phyloP scores from a whole-genome alignment of 192 early-diverging fungal genomes.

The Linnemannia elongata region DNA sequence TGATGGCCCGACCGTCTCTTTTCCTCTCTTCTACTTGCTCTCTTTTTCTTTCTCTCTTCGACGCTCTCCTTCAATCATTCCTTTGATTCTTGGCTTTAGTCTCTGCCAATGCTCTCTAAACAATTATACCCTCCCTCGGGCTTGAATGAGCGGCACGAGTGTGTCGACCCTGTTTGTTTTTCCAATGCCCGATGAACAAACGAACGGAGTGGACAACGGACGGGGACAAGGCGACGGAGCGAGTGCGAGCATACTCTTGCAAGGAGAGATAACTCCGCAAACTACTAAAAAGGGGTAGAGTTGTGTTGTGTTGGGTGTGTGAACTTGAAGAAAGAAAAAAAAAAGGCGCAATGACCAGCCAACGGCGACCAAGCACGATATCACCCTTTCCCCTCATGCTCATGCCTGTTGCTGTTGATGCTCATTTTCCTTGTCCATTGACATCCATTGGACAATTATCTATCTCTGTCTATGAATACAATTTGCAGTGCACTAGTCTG shows the following conservation, averaged over 20 bases:
- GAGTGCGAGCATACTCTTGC: no score
- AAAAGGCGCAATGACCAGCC: constrained; percentile 9
- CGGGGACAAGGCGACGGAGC: not conserved
- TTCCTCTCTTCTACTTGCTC: not conserved
- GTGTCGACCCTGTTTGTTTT: not conserved
- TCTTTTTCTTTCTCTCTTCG: not conserved
- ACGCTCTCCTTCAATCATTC: not conserved
- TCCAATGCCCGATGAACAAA: not conserved
- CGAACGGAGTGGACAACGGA: not conserved
- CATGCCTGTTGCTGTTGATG: no score
- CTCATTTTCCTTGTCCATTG: no score
- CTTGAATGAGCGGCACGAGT: not conserved
- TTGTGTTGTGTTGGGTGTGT: not conserved
- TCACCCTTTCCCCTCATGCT: no score
- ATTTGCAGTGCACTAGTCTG: no score
- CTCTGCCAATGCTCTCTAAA: no score
- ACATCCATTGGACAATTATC: no score
- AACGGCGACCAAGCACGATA: constrained; percentile 1
- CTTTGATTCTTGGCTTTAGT: not conserved
- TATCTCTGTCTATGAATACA: no score
- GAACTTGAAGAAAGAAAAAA: not conserved
- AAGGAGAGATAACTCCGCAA: not conserved
- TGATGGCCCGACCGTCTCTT: constrained; percentile 1
- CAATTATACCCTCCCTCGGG: not conserved
- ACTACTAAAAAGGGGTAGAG: not conserved